These are phyloP conservation scores for Acrasis kona DNA, from an alignment of 78 protist genomes.

Conservation along the genomic window DNA sequence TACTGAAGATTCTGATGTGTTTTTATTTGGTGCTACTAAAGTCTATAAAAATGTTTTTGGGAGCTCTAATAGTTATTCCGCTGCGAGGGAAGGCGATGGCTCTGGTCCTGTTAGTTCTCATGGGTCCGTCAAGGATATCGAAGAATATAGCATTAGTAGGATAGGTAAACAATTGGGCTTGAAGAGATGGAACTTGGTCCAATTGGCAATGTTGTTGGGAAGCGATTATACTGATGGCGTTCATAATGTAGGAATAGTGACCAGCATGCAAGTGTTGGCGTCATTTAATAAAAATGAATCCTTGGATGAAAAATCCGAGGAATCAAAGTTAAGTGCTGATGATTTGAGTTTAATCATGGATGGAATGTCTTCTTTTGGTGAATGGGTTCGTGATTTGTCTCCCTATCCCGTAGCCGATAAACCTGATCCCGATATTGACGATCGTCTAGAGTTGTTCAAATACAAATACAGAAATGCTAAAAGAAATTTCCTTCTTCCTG, in stretches of 20 bases:
- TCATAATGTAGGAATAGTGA: constrained; percentile 31
- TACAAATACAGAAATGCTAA: neutral
- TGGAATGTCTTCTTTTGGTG: neutral
- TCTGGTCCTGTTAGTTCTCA: too few species aligned
- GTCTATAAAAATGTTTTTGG: constrained; percentile 22
- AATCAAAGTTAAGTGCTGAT: neutral
- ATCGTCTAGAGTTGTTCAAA: neutral
- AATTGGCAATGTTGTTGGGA: constrained; percentile 42
- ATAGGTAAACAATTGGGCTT: neutral
- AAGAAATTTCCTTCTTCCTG: neutral
- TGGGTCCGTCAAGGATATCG: neutral
- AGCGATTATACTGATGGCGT: constrained; percentile 54
- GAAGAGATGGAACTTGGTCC: neutral
- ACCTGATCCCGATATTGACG: neutral
- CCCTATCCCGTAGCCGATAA: neutral
- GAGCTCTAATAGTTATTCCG: too few species aligned
- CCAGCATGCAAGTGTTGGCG: constrained; percentile 26
- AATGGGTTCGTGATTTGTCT: neutral
- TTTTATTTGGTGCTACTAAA: constrained; percentile 32
- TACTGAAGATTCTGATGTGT: constrained; percentile 50
- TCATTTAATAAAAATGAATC: neutral
- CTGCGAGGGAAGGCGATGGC: too few species aligned
- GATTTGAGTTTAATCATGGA: neutral
- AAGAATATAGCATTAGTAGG: neutral
- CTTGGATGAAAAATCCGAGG: neutral